phyloP scores from a whole-genome alignment of 176 grass and related monocot genomes.

The Oryza glumipatula region DNA sequence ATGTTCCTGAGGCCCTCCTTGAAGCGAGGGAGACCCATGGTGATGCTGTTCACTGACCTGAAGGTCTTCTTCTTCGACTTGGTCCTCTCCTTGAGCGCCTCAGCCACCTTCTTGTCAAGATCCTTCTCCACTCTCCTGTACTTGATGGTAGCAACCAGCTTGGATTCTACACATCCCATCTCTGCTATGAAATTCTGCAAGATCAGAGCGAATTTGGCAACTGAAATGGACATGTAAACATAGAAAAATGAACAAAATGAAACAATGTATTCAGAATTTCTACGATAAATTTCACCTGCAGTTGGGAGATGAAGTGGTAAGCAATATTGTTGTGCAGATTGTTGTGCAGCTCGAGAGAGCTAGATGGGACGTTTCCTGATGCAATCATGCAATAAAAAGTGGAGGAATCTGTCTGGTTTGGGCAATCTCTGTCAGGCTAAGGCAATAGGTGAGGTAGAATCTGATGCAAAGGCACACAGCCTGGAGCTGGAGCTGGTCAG shows the following conservation, averaged over 20 bases:
- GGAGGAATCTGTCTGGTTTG: conserved; percentile 28
- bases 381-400: neutral
- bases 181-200: neutral
- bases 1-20: conserved; percentile 66
- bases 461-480: conserved; percentile 41
- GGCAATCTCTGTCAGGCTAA: conserved; percentile 5
- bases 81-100: conserved; percentile 58
- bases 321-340: neutral
- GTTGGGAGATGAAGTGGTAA: neutral
- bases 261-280: neutral
- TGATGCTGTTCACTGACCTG: conserved; percentile 79
- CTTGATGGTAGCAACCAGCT: conserved; percentile 33
- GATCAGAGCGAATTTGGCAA: neutral
- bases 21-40: conserved; percentile 73
- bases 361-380: neutral
- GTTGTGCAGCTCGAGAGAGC: neutral
- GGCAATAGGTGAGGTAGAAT: conserved; percentile 31
- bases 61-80: conserved; percentile 46
- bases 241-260: neutral
- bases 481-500: neutral
- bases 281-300: neutral
- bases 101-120: conserved; percentile 61
- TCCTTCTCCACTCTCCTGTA: conserved; percentile 42
- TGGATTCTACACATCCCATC: conserved; percentile 34
- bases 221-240: neutral